phyloP scores from a whole-genome alignment of 2,329 filamentous ascomycete species.

The Fusarium fracticaudum region DNA sequence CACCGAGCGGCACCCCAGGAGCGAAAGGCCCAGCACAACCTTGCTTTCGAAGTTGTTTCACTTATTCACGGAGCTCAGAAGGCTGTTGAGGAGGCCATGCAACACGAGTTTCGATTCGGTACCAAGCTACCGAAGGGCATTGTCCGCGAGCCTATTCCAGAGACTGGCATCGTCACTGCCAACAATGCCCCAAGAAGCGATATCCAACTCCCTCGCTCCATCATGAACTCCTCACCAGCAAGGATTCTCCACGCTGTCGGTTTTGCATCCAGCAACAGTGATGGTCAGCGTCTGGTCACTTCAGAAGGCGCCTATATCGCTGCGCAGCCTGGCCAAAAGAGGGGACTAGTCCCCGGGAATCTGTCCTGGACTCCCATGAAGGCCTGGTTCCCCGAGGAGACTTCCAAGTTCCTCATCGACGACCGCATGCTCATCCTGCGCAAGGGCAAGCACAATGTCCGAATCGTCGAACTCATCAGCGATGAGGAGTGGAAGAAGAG shows the following conservation, averaged over 20 bases:
- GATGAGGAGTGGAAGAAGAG: constrained; percentile 63
- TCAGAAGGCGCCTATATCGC: constrained; percentile 70
- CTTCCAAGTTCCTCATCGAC: constrained; percentile 69
- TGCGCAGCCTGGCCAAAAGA: constrained; percentile 56
- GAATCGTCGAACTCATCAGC: constrained; percentile 67
- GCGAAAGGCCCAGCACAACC: constrained; percentile 81
- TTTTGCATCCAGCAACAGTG: constrained; percentile 63
- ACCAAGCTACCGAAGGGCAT: constrained; percentile 44
- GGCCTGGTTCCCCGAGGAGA: constrained; percentile 66
- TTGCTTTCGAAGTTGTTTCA: constrained; percentile 84
- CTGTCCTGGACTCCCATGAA: constrained; percentile 71
- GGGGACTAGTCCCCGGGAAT: constrained; percentile 58
- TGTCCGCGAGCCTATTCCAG: constrained; percentile 43
- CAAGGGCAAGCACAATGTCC: constrained; percentile 71
- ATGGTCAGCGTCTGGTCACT: constrained; percentile 67
- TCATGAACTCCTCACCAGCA: constrained; percentile 66
- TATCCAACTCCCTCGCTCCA: constrained; percentile 66
- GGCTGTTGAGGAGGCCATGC: constrained; percentile 69
- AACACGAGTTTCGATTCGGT: constrained; percentile 62
- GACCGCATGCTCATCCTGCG: constrained; percentile 67
- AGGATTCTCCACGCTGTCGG: constrained; percentile 69
- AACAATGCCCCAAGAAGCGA: constrained; percentile 63
- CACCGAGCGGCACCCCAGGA: constrained; percentile 75
- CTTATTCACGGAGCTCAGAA: constrained; percentile 77
- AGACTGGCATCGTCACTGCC: constrained; percentile 48